Conservation (phyloP, 192 early-diverging fungal species). For the Chytriomyces sp. region DNA sequence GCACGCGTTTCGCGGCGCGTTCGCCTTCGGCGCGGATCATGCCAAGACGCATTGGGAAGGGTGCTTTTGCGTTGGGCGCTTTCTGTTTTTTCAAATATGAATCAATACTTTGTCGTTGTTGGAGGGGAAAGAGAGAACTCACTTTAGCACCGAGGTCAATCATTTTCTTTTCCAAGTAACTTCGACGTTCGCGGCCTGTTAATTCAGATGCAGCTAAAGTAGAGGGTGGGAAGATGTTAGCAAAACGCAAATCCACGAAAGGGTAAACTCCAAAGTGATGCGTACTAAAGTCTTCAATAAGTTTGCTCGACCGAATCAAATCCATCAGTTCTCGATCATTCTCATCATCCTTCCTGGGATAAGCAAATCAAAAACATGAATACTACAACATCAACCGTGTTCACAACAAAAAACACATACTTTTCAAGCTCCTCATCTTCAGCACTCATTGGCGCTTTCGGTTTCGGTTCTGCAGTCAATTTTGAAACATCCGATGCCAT, state of each 20-base stretch:
- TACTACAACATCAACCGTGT: conserved; percentile 20
- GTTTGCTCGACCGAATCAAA: conserved; percentile 48
- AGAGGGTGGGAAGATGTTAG: conserved; percentile 10
- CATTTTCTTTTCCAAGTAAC: conserved; percentile 40
- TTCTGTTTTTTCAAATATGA: not conserved
- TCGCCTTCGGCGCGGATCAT: conserved; percentile 38
- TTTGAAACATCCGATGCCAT: conserved; percentile 22
- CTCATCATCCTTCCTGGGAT: conserved; percentile 48
- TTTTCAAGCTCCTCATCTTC: conserved; percentile 35
- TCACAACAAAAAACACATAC: not conserved
- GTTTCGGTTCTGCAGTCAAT: conserved; percentile 14
- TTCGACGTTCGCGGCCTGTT: conserved; percentile 52
- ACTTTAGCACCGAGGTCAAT: conserved; percentile 51
- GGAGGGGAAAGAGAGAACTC: not conserved
- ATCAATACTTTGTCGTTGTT: conserved; percentile 16
- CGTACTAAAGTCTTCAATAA: conserved; percentile 55
- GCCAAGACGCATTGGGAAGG: conserved; percentile 41
- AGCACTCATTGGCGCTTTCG: conserved; percentile 2
- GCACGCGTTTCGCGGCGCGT: conserved; percentile 43
- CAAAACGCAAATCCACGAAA: conserved; percentile 13
- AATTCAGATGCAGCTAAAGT: conserved; percentile 43
- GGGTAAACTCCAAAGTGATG: conserved; percentile 11
- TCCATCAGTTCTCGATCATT: conserved; percentile 58
- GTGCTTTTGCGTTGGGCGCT: conserved; percentile 36
- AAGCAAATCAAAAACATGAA: conserved; percentile 14